Evolutionary conservation across 169 alveolate genomes (phyloP).

Genomic region (Plasmodium inui): DNA sequence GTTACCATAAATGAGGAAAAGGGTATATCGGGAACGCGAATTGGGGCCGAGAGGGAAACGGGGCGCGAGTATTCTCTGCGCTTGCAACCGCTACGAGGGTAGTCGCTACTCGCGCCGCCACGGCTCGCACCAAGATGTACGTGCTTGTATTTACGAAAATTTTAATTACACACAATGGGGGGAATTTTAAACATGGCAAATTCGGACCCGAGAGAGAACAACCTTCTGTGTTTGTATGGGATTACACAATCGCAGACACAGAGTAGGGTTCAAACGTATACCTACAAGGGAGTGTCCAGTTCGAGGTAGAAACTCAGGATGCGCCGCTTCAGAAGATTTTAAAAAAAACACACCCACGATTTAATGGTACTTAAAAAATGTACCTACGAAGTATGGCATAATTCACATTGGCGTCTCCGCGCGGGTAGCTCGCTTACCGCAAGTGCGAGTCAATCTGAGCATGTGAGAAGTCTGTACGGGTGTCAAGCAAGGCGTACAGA

Average conservation of each 20-base stretch:
- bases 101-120: neutral
- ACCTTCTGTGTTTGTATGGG: neutral
- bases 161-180: neutral
- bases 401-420: slow-evolving; percentile 9
- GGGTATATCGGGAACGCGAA: neutral
- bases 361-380: slow-evolving; percentile 22
- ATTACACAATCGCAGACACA: neutral
- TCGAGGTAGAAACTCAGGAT: neutral
- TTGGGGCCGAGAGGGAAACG: neutral
- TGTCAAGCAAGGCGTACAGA: neutral
- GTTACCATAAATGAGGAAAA: neutral
- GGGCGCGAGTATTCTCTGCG: neutral
- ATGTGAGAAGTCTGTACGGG: neutral
- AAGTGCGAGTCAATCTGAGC: neutral
- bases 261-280: neutral
- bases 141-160: neutral
- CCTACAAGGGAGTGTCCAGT: neutral
- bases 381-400: neutral
- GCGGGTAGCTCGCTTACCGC: slow-evolving; percentile 1
- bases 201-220: neutral
- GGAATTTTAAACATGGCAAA: neutral
- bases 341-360: neutral
- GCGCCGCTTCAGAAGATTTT: slow-evolving; percentile 14
- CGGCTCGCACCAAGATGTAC: neutral
- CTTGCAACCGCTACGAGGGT: neutral